Conservation (phyloP, 441 rosid genomes). For the Eruca vesicaria region DNA sequence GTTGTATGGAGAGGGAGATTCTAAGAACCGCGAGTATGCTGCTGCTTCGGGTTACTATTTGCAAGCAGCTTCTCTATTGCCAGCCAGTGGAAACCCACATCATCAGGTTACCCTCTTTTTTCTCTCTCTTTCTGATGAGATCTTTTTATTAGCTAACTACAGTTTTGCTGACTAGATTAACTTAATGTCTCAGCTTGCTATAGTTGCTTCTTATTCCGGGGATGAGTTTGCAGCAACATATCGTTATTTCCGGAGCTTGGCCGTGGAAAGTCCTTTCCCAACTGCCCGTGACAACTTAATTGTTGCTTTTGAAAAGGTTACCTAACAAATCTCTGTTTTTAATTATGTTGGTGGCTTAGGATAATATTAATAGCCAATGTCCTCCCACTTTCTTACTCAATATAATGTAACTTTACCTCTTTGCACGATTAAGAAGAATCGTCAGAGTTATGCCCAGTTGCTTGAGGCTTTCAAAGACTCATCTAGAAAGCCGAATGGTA, state of each 20-base stretch:
- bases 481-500: constrained; percentile 40
- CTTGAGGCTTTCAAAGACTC: constrained; percentile 45
- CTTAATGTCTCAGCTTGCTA: constrained; percentile 77
- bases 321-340: not conserved
- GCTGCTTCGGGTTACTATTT: constrained; percentile 94
- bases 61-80: constrained; percentile 89
- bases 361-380: not conserved
- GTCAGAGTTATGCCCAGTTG: constrained; percentile 67
- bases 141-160: not conserved
- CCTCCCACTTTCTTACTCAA: not conserved
- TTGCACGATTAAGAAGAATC: constrained; percentile 56
- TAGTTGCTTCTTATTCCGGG: constrained; percentile 79
- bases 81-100: constrained; percentile 93
- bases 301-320: constrained; percentile 96
- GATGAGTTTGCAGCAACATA: constrained; percentile 80
- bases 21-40: constrained; percentile 74
- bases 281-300: constrained; percentile 97
- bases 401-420: not conserved
- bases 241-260: constrained; percentile 94
- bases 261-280: constrained; percentile 80
- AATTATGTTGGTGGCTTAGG: constrained; percentile 4
- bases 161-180: not conserved
- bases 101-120: constrained; percentile 67
- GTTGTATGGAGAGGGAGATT: constrained; percentile 77
- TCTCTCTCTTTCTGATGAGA: not conserved